Evolutionary conservation across 2,329 filamentous ascomycete genomes (phyloP).

Genomic region (Botrytis paeoniae): DNA sequence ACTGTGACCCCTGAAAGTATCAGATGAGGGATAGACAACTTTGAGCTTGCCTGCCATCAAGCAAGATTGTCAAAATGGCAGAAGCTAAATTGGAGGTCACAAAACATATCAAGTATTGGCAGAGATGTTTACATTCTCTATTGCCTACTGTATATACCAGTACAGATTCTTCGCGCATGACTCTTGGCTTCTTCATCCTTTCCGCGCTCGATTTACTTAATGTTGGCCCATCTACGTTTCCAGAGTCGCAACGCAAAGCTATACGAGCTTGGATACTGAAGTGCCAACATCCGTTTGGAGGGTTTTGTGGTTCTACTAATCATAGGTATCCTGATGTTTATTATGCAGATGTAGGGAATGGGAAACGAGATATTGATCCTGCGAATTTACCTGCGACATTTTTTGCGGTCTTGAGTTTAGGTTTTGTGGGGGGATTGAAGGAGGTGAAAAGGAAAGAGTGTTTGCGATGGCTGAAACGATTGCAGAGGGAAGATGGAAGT

Average conservation of each 20-base stretch:
- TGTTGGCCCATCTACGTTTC: conserved; percentile 52
- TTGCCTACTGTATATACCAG: conserved; percentile 81
- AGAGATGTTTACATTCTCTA: conserved; percentile 77
- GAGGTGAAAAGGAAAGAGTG: conserved; percentile 66
- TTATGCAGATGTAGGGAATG: conserved; percentile 39
- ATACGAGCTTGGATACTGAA: conserved; percentile 76
- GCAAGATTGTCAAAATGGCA: conserved; percentile 25
- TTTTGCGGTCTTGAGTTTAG: conserved; percentile 77
- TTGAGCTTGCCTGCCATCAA: not conserved
- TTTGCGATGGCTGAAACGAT: conserved; percentile 66
- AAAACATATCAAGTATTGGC: conserved; percentile 86
- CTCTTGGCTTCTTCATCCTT: conserved; percentile 84
- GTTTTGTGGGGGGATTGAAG: conserved; percentile 56
- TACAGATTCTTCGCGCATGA: conserved; percentile 88
- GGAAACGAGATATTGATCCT: conserved; percentile 63
- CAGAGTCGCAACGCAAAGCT: conserved; percentile 47
- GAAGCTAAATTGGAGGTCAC: conserved; percentile 52
- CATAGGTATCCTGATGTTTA: conserved; percentile 45
- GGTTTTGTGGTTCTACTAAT: conserved; percentile 83
- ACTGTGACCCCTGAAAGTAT: conserved; percentile 8
- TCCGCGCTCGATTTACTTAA: conserved; percentile 80
- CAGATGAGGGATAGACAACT: not conserved
- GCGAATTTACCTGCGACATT: conserved; percentile 84
- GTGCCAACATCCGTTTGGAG: conserved; percentile 81
- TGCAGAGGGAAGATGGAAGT: conserved; percentile 83